Evolutionary conservation across 441 rosid genomes (phyloP).

Genomic region (Jatropha multifida): DNA sequence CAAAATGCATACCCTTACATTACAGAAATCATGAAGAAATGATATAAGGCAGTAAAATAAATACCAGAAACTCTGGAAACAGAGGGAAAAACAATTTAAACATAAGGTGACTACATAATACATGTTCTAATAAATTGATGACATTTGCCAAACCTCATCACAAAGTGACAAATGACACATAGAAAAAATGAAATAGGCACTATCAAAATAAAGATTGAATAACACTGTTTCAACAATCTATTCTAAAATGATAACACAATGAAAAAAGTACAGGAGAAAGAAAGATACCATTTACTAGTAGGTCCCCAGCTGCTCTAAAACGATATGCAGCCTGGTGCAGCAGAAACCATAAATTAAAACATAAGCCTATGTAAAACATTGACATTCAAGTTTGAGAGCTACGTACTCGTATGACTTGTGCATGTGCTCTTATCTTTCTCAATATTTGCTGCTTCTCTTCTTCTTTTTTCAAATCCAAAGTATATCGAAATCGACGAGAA

Average conservation of each 20-base stretch:
- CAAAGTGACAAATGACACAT: neutral
- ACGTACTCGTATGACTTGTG: conserved; percentile 74
- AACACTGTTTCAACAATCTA: neutral
- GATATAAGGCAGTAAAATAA: neutral
- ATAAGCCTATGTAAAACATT: neutral
- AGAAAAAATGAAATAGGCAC: neutral
- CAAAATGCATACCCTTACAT: neutral
- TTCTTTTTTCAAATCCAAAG: conserved; percentile 86
- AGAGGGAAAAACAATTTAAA: neutral
- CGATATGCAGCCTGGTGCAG: conserved; percentile 80
- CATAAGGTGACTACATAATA: neutral
- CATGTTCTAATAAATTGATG: neutral
- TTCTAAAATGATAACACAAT: neutral
- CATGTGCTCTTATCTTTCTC: conserved; percentile 84
- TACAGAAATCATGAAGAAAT: neutral
- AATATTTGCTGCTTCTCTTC: conserved; percentile 66
- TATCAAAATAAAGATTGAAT: neutral
- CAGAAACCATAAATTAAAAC: conserved; percentile 9
- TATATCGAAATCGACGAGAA: conserved; percentile 92
- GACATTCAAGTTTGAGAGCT: conserved; percentile 2
- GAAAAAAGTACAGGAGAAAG: neutral
- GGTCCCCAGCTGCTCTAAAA: conserved; percentile 54
- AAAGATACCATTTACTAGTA: conserved; percentile 51
- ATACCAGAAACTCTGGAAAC: neutral
- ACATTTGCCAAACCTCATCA: neutral